Evolutionary conservation across 805 yeast species (phyloP).

Genomic region (Wickerhamomyces tratensis): DNA sequence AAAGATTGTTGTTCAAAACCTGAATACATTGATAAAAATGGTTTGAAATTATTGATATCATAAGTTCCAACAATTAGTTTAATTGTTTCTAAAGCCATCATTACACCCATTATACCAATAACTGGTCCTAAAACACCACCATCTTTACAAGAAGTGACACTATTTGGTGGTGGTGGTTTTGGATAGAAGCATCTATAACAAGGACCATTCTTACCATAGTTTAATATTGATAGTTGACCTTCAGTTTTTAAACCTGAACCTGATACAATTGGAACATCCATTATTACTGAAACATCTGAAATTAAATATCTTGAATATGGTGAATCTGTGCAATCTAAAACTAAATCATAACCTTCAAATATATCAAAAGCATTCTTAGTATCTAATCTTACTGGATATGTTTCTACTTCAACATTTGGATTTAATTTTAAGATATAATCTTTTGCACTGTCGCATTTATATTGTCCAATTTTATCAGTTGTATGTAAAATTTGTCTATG

Average conservation of each 20-base stretch:
- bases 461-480: conserved; percentile 52
- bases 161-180: conserved; percentile 74
- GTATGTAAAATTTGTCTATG: conserved; percentile 86
- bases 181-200: conserved; percentile 95
- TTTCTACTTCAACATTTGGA: conserved; percentile 49
- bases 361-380: conserved; percentile 54
- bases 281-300: conserved; percentile 70
- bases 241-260: conserved; percentile 90
- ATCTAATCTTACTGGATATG: conserved; percentile 42
- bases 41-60: conserved; percentile 41
- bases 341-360: conserved; percentile 56
- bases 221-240: conserved; percentile 78
- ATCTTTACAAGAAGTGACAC: conserved; percentile 80
- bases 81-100: conserved; percentile 84
- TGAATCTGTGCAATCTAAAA: conserved; percentile 91
- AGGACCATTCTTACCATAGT: conserved; percentile 63
- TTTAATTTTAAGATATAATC: conserved; percentile 44
- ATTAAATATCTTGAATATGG: conserved; percentile 82
- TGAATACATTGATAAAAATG: conserved; percentile 59
- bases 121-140: conserved; percentile 95
- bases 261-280: conserved; percentile 67
- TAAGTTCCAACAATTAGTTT: conserved; percentile 59
- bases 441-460: conserved; percentile 76
- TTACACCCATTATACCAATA: conserved; percentile 83
- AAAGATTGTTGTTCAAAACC: conserved; percentile 61